Conservation (phyloP, 257 asterid species). For the Solanum pennellii region DNA sequence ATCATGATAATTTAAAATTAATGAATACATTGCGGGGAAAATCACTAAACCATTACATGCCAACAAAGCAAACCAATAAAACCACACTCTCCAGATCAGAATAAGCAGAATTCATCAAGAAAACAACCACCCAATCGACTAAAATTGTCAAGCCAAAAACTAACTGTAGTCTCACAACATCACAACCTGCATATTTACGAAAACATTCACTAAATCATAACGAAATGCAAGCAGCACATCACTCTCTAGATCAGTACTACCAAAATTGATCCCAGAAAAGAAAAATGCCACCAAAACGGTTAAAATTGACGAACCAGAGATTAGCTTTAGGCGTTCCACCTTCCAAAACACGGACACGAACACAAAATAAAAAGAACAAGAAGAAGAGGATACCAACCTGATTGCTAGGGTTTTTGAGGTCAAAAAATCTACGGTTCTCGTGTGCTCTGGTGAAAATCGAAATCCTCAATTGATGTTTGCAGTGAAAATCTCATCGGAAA, state of each 20-base stretch:
- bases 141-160: background rate
- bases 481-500: background rate
- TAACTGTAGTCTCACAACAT: background rate
- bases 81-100: background rate
- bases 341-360: background rate
- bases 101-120: background rate
- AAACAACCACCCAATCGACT: background rate
- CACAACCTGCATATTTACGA: background rate
- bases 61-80: background rate
- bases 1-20: background rate
- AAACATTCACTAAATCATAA: background rate
- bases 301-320: background rate
- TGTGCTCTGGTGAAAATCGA: background rate
- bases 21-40: background rate
- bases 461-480: background rate
- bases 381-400: background rate
- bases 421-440: background rate
- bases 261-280: background rate
- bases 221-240: background rate
- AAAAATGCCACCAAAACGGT: background rate
- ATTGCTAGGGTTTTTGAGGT: slow-evolving; percentile 1
- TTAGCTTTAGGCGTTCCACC: background rate
- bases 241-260: background rate
- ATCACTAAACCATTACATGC: background rate
- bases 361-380: background rate